Conservation (phyloP, 305 asterid species). For the Fraxinus sp. region DNA sequence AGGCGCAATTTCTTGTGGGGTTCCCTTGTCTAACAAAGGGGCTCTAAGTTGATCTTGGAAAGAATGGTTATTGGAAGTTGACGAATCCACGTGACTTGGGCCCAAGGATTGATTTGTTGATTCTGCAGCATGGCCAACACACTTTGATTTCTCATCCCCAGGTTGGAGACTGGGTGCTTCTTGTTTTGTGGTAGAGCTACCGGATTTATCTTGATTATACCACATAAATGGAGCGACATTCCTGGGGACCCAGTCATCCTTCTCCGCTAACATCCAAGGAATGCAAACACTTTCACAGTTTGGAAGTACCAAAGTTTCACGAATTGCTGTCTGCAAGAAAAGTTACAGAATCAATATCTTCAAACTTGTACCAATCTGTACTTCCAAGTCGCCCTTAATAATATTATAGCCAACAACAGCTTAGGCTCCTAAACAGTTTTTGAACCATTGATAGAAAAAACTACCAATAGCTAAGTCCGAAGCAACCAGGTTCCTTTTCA, state of each 20-base stretch:
- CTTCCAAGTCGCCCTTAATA: background rate
- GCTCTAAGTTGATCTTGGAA: slow-evolving; percentile 39
- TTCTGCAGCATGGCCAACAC: slow-evolving; percentile 24
- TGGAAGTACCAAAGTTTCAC: slow-evolving; percentile 85
- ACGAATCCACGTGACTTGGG: slow-evolving; percentile 29
- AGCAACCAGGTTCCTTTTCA: background rate
- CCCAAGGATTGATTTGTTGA: slow-evolving; percentile 31
- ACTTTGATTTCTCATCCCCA: slow-evolving; percentile 38
- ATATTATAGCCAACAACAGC: background rate
- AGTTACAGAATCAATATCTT: slow-evolving; percentile 17
- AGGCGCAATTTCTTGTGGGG: slow-evolving; percentile 30
- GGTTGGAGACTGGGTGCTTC: slow-evolving; percentile 46
- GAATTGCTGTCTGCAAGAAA: slow-evolving; percentile 70
- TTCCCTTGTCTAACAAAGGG: slow-evolving; percentile 50
- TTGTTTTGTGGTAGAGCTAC: slow-evolving; percentile 39
- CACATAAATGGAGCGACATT: slow-evolving; percentile 76
- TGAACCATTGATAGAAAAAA: background rate
- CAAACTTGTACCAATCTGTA: slow-evolving; percentile 13
- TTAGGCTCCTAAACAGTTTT: background rate
- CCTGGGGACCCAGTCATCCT: slow-evolving; percentile 82
- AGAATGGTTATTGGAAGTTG: slow-evolving; percentile 25
- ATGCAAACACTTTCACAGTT: slow-evolving; percentile 62
- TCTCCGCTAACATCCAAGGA: slow-evolving; percentile 91
- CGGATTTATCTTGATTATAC: slow-evolving; percentile 54
- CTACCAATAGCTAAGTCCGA: background rate